Percentiles rank a stretch among this genome's conserved stretches.
These are phyloP conservation scores for Hydnum rufescens DNA, from an alignment of 768 basidiomycete genomes.

Conservation along the genomic window DNA sequence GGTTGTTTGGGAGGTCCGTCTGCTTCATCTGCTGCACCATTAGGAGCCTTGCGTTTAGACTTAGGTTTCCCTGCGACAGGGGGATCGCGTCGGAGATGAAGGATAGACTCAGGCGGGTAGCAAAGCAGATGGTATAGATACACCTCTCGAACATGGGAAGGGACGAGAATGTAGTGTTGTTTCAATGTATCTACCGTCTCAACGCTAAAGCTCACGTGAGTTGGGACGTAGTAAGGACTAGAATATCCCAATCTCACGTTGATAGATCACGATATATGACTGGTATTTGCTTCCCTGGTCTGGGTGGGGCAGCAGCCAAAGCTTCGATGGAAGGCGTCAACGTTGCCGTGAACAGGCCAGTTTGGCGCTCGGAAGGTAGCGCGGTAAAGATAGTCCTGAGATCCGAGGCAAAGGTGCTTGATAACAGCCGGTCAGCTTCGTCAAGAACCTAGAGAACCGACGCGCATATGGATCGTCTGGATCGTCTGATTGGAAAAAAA, in stretches of 20 bases:
- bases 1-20: slow-evolving; percentile 31
- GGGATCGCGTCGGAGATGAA: slow-evolving; percentile 41
- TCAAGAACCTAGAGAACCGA: slow-evolving; percentile 51
- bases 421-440: slow-evolving; percentile 87
- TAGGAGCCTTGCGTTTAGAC: slow-evolving; percentile 11
- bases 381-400: slow-evolving; percentile 53
- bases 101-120: slow-evolving; percentile 66
- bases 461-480: neutral
- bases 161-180: slow-evolving; percentile 80
- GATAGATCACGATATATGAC: slow-evolving; percentile 44
- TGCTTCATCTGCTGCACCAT: slow-evolving; percentile 32
- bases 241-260: slow-evolving; percentile 3
- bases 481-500: neutral
- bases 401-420: slow-evolving; percentile 75
- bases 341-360: slow-evolving; percentile 92
- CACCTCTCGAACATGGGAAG: slow-evolving; percentile 81
- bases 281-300: slow-evolving; percentile 65
- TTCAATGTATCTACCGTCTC: slow-evolving; percentile 79
- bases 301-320: slow-evolving; percentile 49
- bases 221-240: neutral
- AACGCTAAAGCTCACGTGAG: slow-evolving; percentile 27
- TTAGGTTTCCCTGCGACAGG: slow-evolving; percentile 20
- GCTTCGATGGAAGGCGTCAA: slow-evolving; percentile 70
- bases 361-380: slow-evolving; percentile 77
- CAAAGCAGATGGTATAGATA: slow-evolving; percentile 82